Conservation (phyloP, 2,329 filamentous ascomycete species). For the Alternaria angustiovoidea region DNA sequence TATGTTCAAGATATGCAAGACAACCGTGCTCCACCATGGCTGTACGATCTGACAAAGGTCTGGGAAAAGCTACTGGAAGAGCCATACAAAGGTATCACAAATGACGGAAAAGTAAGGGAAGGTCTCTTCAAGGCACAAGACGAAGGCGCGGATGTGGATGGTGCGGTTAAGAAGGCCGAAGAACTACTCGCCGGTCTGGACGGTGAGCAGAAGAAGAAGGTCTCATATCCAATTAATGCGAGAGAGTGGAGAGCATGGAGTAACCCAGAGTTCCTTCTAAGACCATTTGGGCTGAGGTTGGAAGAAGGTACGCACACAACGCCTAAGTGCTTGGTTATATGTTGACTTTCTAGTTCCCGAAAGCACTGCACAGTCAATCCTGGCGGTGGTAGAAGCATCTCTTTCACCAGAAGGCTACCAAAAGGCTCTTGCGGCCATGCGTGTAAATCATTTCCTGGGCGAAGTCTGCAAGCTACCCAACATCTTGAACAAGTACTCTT, state of each 20-base stretch:
- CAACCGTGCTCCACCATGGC: constrained; percentile 69
- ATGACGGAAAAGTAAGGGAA: constrained; percentile 66
- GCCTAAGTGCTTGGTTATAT: not conserved
- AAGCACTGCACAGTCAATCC: constrained; percentile 53
- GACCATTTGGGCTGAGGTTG: constrained; percentile 73
- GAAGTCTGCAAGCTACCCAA: constrained; percentile 67
- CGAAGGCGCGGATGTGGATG: constrained; percentile 67
- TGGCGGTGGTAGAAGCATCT: constrained; percentile 64
- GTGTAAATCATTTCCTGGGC: constrained; percentile 77
- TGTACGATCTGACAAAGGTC: constrained; percentile 54
- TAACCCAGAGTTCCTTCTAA: constrained; percentile 77
- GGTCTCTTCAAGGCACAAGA: constrained; percentile 68
- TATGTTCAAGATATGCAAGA: constrained; percentile 70
- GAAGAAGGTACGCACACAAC: constrained; percentile 61
- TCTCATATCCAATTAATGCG: constrained; percentile 71
- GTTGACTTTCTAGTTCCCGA: constrained; percentile 31
- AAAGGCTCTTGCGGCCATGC: constrained; percentile 75
- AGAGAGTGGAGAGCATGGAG: constrained; percentile 75
- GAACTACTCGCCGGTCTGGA: constrained; percentile 58
- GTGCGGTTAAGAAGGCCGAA: constrained; percentile 63
- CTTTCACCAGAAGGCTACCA: constrained; percentile 75
- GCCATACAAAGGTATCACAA: constrained; percentile 75
- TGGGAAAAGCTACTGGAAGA: constrained; percentile 59
- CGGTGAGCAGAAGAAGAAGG: constrained; percentile 57
- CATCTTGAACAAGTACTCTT: constrained; percentile 77